Evolutionary conservation across 1,284 basidiomycete species (phyloP), one percentile per base, ranked within the genome.

Genomic region (Cystobasidium sp.): DNA sequence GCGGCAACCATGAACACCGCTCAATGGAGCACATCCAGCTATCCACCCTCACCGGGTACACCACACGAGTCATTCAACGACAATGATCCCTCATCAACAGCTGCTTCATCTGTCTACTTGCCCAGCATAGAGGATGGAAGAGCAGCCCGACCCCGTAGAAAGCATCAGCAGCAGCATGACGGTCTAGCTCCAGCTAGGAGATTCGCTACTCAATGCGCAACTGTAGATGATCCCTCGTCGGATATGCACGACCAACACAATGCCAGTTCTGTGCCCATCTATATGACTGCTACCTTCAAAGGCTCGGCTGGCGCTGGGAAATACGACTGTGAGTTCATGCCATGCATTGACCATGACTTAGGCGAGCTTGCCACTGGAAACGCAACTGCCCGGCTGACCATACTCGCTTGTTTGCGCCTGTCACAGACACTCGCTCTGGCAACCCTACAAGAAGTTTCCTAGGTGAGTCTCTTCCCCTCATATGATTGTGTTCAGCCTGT

Each of bases 271-370:
- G 91, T 97, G 0, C 97, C 97, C 22, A 98, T 99, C 83, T 99
- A 99, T 84, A 95, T 98, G 85, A 91, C 93, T 0, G 90, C 97
- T 22, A 99, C 97, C 0, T 99, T 99, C 88, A 99, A 99, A 84
- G 97, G 97, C 64, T 85, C 97, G 67, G 88, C 88, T 31, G 92
- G 92, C 65, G 87, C 90, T 79, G 49, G 41, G 22, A 47, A 12
- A 49, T 97, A 94, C 82, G 69, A 71, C 24, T 71, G 70, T 73
- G 53, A 16, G 70, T 65, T 31, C 31, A 5, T 5, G 31, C 31
- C 31, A 31, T 6, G 20, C 20, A 6, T 22, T 41, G 22, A 8
- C 39, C 18, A 18, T 39, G n/a, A 8, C 43, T 6, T 41, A 52
- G 6, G 31, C 14, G 9, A 46, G 16, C 20, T 56, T 18, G 37